Percentiles rank a stretch among this genome's conserved stretches.
Conservation (phyloP, 1,284 basidiomycete species). For the Coniferiporia sulphurascens region DNA sequence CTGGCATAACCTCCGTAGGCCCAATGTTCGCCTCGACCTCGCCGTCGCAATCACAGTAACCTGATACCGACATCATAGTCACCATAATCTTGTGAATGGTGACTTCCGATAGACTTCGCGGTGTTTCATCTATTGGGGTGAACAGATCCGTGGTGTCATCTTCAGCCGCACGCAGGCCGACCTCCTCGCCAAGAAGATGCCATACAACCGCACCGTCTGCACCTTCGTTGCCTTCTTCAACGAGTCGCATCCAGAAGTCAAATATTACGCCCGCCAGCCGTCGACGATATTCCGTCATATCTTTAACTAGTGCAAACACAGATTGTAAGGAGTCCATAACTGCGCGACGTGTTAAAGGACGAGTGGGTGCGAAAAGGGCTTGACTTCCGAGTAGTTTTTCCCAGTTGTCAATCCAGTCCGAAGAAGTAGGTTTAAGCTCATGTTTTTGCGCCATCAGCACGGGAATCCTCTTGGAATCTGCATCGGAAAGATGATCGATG, state of each 20-base stretch:
- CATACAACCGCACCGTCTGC: slow-evolving; percentile 49
- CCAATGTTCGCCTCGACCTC: slow-evolving; percentile 20
- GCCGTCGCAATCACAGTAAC: slow-evolving; percentile 13
- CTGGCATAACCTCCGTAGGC: slow-evolving; percentile 27
- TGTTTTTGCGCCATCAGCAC: slow-evolving; percentile 57
- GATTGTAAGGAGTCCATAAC: slow-evolving; percentile 50
- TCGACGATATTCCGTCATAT: slow-evolving; percentile 59
- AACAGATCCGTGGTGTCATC: slow-evolving; percentile 26
- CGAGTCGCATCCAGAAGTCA: slow-evolving; percentile 43
- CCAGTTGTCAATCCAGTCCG: slow-evolving; percentile 68
- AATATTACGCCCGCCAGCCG: slow-evolving; percentile 56
- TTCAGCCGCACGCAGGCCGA: slow-evolving; percentile 47
- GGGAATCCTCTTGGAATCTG: slow-evolving; percentile 56
- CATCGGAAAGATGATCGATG: slow-evolving; percentile 57
- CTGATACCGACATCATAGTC: slow-evolving; percentile 6
- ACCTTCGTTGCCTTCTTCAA: slow-evolving; percentile 31
- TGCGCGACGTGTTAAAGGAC: slow-evolving; percentile 51
- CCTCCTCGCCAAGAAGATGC: slow-evolving; percentile 59
- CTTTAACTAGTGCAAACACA: slow-evolving; percentile 60
- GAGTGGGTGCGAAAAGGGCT: slow-evolving; percentile 39
- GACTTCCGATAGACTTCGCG: slow-evolving; percentile 2
- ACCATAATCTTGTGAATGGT: slow-evolving; percentile 17
- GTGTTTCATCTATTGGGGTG: slow-evolving; percentile 8
- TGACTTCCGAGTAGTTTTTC: slow-evolving; percentile 46
- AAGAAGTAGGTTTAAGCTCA: slow-evolving; percentile 61